Evolutionary conservation across 2,329 filamentous ascomycete species (phyloP).

Genomic region (Penicillium sclerotiorum): DNA sequence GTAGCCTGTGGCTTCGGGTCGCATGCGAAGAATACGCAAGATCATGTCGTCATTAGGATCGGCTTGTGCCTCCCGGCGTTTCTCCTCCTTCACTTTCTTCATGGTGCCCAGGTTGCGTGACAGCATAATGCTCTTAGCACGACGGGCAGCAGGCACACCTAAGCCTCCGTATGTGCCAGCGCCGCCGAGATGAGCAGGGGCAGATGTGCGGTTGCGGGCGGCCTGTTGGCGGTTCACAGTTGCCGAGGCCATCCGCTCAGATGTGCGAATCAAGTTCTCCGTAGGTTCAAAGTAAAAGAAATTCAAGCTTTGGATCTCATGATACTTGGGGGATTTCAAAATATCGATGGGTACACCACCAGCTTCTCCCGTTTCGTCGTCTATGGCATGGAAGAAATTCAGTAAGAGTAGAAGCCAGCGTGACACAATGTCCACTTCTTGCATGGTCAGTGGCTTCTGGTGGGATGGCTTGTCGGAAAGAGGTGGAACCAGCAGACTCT

Average conservation of each 20-base stretch:
- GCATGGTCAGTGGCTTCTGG: slow-evolving; percentile 79
- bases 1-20: slow-evolving; percentile 84
- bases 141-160: slow-evolving; percentile 51
- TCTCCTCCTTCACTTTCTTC: slow-evolving; percentile 93
- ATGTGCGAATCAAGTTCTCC: slow-evolving; percentile 89
- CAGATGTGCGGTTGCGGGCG: slow-evolving; percentile 68
- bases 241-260: slow-evolving; percentile 90
- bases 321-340: slow-evolving; percentile 95
- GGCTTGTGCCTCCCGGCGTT: slow-evolving; percentile 90
- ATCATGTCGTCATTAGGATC: slow-evolving; percentile 99
- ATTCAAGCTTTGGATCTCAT: slow-evolving; percentile 92
- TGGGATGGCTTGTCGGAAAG: slow-evolving; percentile 90
- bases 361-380: slow-evolving; percentile 79
- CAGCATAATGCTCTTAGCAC: slow-evolving; percentile 79
- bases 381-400: slow-evolving; percentile 91
- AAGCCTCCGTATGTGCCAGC: slow-evolving; percentile 53
- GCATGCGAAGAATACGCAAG: slow-evolving; percentile 88
- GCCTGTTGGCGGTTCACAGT: slow-evolving; percentile 77
- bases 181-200: slow-evolving; percentile 58
- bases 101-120: slow-evolving; percentile 93
- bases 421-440: slow-evolving; percentile 93
- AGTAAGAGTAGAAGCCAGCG: slow-evolving; percentile 90
- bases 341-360: slow-evolving; percentile 88
- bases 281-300: slow-evolving; percentile 98
- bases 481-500: slow-evolving; percentile 86